Evolutionary conservation across 768 basidiomycete species (phyloP).

Genomic region (Rhodosporidiobolus sp.): DNA sequence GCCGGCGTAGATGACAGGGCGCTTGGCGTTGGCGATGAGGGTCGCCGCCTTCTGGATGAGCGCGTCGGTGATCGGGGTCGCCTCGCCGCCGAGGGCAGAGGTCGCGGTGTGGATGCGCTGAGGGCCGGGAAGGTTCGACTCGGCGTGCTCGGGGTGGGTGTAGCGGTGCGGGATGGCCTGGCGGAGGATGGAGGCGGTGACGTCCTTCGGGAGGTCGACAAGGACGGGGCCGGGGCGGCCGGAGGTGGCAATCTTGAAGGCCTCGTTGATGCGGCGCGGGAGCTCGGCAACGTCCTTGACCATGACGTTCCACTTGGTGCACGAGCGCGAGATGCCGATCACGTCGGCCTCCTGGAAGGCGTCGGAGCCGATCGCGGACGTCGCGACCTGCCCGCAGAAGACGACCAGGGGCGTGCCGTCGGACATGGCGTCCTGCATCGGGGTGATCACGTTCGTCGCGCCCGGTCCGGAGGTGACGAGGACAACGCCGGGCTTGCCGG

Average conservation of each 20-base stretch:
- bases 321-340: constrained; percentile 90
- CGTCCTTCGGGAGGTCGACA: constrained; percentile 97
- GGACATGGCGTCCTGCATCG: constrained; percentile 94
- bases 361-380: constrained; percentile 96
- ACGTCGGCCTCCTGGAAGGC: constrained; percentile 99
- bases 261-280: constrained; percentile 93
- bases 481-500: constrained; percentile 94
- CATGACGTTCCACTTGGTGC: constrained; percentile 99
- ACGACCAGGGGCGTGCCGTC: constrained; percentile 94
- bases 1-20: constrained; percentile 89
- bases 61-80: constrained; percentile 31
- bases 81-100: constrained; percentile 29
- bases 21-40: constrained; percentile 86
- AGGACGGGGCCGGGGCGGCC: constrained; percentile 96
- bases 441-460: constrained; percentile 94
- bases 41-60: constrained; percentile 62
- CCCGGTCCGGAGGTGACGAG: constrained; percentile 98
- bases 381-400: constrained; percentile 97
- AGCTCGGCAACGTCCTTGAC: constrained; percentile 94
- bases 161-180: constrained; percentile 74
- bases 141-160: constrained; percentile 72
- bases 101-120: constrained; percentile 47
- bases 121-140: constrained; percentile 49
- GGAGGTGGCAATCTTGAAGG: constrained; percentile 97
- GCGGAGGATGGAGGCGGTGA: constrained; percentile 86